Conservation (phyloP, 306 rosid species). For the Cyamopsis tetragonoloba region DNA sequence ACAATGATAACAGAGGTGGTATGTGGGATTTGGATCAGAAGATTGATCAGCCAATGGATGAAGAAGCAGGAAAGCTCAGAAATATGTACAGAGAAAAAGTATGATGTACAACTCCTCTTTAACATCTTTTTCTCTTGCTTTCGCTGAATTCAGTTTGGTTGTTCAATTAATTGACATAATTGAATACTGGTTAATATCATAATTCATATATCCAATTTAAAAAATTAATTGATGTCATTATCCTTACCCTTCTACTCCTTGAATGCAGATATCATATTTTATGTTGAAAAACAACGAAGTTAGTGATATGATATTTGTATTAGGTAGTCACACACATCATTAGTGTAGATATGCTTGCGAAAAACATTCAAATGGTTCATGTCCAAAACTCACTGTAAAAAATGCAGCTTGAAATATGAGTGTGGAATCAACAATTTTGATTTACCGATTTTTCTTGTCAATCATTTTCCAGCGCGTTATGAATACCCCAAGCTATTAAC, state of each 20-base stretch:
- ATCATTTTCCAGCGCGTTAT: not conserved
- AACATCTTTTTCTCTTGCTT: constrained; percentile 1
- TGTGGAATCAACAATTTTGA: not conserved
- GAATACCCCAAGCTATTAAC: not conserved
- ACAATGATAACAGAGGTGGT: constrained; percentile 45
- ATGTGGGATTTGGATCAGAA: constrained; percentile 92
- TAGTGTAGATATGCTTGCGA: not conserved
- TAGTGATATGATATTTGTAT: too few relatives aligned
- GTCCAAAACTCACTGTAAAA: too few relatives aligned
- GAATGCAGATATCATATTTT: not conserved
- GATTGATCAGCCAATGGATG: constrained; percentile 92
- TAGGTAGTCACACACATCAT: not conserved
- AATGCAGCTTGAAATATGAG: not conserved
- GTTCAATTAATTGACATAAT: not conserved
- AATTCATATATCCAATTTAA: not conserved
- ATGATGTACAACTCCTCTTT: not conserved
- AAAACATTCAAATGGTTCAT: too few relatives aligned
- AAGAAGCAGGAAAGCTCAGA: constrained; percentile 74
- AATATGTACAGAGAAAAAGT: constrained; percentile 93
- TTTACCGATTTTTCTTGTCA: not conserved
- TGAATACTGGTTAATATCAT: not conserved
- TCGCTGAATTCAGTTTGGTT: not conserved
- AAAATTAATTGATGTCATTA: not conserved
- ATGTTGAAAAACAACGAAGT: not conserved
- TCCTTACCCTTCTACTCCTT: not conserved